Evolutionary conservation across 768 basidiomycete genomes (phyloP), one percentile per base, ranked within the genome.

Genomic region (Cantharellus anzutake): DNA sequence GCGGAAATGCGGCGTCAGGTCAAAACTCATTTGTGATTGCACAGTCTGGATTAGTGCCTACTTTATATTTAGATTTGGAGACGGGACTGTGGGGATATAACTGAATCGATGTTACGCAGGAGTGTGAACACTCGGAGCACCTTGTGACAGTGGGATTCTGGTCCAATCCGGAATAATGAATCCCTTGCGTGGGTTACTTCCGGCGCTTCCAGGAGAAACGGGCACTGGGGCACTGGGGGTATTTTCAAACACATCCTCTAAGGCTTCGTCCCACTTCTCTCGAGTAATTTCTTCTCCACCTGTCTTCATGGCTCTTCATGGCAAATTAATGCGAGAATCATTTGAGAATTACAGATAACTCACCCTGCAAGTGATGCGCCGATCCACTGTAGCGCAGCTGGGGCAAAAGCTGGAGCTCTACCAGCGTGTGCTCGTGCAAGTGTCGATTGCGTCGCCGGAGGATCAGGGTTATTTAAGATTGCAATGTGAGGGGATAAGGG

Each of bases 361-460:
- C 70, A 91, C 84, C 93, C 94, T 2, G 92, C 89, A 20, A 98
- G 68, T 29, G 88, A 91, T 0, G 90, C 94, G 3, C 94, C 94
- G 5, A 99, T 81, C 94, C 94, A 99, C 0, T 84, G 77, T 71
- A 93, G 74, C 41, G 81, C 75, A 1, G 82, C 80, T 1, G 91
- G 85, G 2, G 82, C 73, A 71, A 94, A 97, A 0, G 86, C 84
- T 0, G 94, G 93, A 0, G 90, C 91, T 64, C 80, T 84, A 2
- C 91, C 93, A 1, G 81, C 82, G 63, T 82, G 83, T 0, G 74
- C 76, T 20, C 68, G 73, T 2, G 80, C 80, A 51, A 78, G 71
- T 41, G 78, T 67, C 2, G 78, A 37, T 51, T 42, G 69, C 3
- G 71, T 67, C 3, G 73, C 67, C 7, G 77, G 76, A 20, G 83